Conservation (phyloP, 2,329 filamentous ascomycete species). For the Westerdykella aurantiaca region DNA sequence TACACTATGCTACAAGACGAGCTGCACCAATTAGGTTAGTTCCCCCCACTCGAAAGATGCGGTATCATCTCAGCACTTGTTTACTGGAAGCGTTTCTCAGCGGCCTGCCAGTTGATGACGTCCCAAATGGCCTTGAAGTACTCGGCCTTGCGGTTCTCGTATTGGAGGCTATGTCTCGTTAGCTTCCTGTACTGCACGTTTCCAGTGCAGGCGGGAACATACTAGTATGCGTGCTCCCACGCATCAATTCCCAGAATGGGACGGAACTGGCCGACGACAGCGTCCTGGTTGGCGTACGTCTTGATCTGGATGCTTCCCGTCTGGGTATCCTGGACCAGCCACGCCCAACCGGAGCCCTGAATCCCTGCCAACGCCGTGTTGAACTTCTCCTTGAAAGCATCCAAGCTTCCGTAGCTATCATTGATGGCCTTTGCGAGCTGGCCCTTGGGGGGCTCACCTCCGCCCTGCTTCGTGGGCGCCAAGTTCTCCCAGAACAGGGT, state of each 20-base stretch:
- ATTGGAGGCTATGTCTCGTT: slow-evolving; percentile 59
- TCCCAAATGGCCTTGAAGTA: slow-evolving; percentile 94
- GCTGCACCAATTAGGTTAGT: background rate
- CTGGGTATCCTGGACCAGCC: slow-evolving; percentile 58
- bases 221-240: slow-evolving; percentile 95
- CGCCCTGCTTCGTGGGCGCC: slow-evolving; percentile 60
- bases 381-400: slow-evolving; percentile 57
- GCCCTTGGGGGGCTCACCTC: slow-evolving; percentile 58
- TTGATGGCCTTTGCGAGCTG: slow-evolving; percentile 55
- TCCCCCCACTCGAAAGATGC: background rate
- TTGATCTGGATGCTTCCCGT: slow-evolving; percentile 57
- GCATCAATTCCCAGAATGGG: slow-evolving; percentile 87
- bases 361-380: slow-evolving; percentile 59
- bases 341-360: slow-evolving; percentile 61
- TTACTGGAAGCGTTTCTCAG: slow-evolving; percentile 66
- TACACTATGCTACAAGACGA: background rate
- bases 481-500: slow-evolving; percentile 66
- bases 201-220: slow-evolving; percentile 26
- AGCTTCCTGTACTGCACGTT: background rate
- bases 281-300: slow-evolving; percentile 81
- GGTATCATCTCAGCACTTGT: background rate
- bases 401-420: slow-evolving; percentile 53
- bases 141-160: slow-evolving; percentile 94
- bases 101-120: slow-evolving; percentile 91
- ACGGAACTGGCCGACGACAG: slow-evolving; percentile 74